Evolutionary conservation across 306 rosid genomes (phyloP), one percentile per base, ranked within the genome.

Genomic region (Glycine latifolia): DNA sequence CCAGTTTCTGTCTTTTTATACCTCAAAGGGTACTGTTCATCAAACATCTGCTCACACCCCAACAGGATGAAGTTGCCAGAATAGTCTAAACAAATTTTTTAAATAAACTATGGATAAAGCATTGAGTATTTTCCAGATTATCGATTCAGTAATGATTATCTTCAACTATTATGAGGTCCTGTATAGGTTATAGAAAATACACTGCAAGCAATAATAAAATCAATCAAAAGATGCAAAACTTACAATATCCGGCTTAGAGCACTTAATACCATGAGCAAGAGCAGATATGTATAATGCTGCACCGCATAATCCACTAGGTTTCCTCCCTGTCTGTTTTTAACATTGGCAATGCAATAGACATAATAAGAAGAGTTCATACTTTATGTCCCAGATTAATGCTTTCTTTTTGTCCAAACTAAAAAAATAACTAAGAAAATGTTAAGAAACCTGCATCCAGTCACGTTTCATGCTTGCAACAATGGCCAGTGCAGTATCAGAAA

Each of bases 251-350:
- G 85, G 52, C 86, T 90, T 94, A 55, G 95, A 84, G 84, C 83
- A 87, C 68, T 82, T 88, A 82, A 81, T 81, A 65, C 98, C 98
- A 73, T 91, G 92, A 74, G 95, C 87, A 81, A 88, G 89, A 43
- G 92, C 92, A 83, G 98, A 85, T 44, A 91, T 87, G 84, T 89
- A 94, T 84, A 94, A 81, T 62, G 97, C 98, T 15, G 98, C 98
- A 83, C 97, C 98, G 84, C 97, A 94, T 76, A 94, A 76, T 66
- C 97, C 98, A 62, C 98, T 88, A 62, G 98, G 97, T 80, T 94
- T 94, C 82, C 98, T 94, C 35, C 98, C 98, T n/a, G 98, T 91
- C 98, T 94, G 91, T 82, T 78, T 26, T 78, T 60, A 72, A 68
- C 35, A 49, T 71, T 81, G 63, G 77, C 35, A 56, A 79, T 15